A percentile compares a stretch with the other conserved stretches of the same genome.
Conservation (phyloP, 2,329 filamentous ascomycete genomes). For the Diplocarpon mali region DNA sequence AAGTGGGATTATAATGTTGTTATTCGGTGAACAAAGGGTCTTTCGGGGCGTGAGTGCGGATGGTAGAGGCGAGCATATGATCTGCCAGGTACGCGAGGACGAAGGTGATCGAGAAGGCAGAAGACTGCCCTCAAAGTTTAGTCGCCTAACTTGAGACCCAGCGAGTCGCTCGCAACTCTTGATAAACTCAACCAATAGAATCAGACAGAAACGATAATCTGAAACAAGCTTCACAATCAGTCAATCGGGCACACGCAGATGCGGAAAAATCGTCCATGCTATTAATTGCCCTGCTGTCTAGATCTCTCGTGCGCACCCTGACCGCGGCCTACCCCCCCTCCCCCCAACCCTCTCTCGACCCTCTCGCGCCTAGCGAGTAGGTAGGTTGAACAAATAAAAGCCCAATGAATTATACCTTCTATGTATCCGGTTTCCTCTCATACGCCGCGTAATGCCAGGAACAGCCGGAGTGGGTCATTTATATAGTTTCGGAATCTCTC, state of each 20-base stretch:
- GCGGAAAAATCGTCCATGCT: background rate
- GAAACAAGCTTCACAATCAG: background rate
- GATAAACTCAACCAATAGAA: background rate
- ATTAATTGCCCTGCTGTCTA: slow-evolving; percentile 2
- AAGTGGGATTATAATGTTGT: too few relatives aligned
- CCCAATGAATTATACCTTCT: background rate
- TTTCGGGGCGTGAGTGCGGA: too few relatives aligned
- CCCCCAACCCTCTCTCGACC: background rate
- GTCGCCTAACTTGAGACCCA: too few relatives aligned
- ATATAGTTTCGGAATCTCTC: background rate
- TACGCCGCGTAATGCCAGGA: background rate
- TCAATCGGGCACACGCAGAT: background rate
- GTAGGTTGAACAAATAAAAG: background rate
- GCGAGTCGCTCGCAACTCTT: too few relatives aligned
- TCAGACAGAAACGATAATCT: background rate
- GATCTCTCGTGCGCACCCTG: background rate
- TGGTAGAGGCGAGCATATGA: too few relatives aligned
- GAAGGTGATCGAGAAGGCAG: background rate
- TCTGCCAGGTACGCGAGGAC: background rate
- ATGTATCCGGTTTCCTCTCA: background rate
- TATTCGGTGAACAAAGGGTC: background rate
- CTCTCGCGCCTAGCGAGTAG: background rate
- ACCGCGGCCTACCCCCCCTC: background rate
- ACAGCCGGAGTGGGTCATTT: slow-evolving; percentile 1
- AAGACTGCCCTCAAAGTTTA: too few relatives aligned